Percentiles rank a stretch among this genome's conserved stretches.
Evolutionary conservation across 139 green algal species (phyloP).

Genomic region (Gonium pectorale): DNA sequence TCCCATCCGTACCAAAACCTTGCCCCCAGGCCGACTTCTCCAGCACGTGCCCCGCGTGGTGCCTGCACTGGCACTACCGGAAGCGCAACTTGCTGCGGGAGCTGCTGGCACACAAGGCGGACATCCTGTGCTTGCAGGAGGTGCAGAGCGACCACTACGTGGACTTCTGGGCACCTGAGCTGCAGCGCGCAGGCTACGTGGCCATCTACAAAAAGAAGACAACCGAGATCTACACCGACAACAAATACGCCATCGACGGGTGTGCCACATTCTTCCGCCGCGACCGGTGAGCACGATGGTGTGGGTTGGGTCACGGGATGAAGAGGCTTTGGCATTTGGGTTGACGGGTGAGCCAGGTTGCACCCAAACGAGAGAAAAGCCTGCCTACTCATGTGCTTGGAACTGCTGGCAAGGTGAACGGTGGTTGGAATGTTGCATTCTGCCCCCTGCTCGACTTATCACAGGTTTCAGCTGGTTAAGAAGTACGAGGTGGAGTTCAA

Average conservation of each 20-base stretch:
- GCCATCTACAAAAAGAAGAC: conserved; percentile 99
- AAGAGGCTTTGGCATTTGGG: too few relatives aligned
- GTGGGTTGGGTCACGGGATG: neutral
- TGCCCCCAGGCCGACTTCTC: conserved; percentile 87
- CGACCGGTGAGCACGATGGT: conserved; percentile 7
- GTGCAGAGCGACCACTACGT: conserved; percentile 95
- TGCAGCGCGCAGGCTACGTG: conserved; percentile 91
- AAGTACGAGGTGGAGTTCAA: conserved; percentile 99
- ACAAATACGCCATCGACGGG: conserved; percentile 94
- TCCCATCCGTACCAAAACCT: too few relatives aligned
- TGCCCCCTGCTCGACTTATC: neutral
- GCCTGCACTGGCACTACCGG: conserved; percentile 94
- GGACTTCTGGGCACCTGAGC: conserved; percentile 77
- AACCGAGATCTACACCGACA: conserved; percentile 90
- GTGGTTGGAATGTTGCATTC: too few relatives aligned
- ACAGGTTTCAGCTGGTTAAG: conserved; percentile 96
- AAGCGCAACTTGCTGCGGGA: conserved; percentile 94
- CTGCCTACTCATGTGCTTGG: too few relatives aligned
- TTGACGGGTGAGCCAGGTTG: too few relatives aligned
- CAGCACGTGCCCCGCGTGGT: conserved; percentile 89
- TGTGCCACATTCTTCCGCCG: conserved; percentile 97
- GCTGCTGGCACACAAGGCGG: conserved; percentile 88
- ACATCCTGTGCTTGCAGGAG: conserved; percentile 98
- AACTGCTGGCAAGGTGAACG: too few relatives aligned
- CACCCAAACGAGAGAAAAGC: too few relatives aligned